Evolutionary conservation across 805 yeast genomes (phyloP).

Genomic region (Metschnikowia corniflorae): DNA sequence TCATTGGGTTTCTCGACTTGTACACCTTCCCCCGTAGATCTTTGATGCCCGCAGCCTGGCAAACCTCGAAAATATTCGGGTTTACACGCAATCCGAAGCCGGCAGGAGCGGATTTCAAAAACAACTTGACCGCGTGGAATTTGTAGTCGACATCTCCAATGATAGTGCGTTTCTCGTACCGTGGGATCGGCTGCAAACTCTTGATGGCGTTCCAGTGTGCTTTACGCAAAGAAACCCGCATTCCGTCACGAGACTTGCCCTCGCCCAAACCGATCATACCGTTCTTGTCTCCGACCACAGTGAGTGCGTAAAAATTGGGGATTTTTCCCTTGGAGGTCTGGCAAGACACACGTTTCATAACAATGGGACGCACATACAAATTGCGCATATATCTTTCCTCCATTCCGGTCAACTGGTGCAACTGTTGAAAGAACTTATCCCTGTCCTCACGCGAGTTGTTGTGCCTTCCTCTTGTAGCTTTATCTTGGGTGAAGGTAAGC

Average conservation of each 20-base stretch:
- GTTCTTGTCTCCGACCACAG: constrained; percentile 86
- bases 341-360: constrained; percentile 78
- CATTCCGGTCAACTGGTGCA: constrained; percentile 64
- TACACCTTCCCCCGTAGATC: constrained; percentile 90
- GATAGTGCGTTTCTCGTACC: constrained; percentile 89
- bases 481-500: constrained; percentile 26
- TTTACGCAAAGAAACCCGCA: constrained; percentile 69
- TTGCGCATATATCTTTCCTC: constrained; percentile 57
- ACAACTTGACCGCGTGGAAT: constrained; percentile 81
- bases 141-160: constrained; percentile 78
- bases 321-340: constrained; percentile 93
- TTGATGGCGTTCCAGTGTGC: constrained; percentile 95
- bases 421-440: constrained; percentile 46
- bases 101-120: constrained; percentile 82
- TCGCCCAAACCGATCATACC: constrained; percentile 96
- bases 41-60: constrained; percentile 90
- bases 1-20: constrained; percentile 92
- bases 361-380: constrained; percentile 61
- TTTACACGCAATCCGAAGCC: constrained; percentile 93
- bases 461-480: constrained; percentile 14
- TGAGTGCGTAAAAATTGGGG: constrained; percentile 74
- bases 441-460: constrained; percentile 6
- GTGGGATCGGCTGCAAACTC: constrained; percentile 74
- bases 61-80: constrained; percentile 83
- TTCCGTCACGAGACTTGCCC: constrained; percentile 81